Evolutionary conservation across 805 yeast genomes (phyloP).

Genomic region (Wickerhamiella sergipiensis): DNA sequence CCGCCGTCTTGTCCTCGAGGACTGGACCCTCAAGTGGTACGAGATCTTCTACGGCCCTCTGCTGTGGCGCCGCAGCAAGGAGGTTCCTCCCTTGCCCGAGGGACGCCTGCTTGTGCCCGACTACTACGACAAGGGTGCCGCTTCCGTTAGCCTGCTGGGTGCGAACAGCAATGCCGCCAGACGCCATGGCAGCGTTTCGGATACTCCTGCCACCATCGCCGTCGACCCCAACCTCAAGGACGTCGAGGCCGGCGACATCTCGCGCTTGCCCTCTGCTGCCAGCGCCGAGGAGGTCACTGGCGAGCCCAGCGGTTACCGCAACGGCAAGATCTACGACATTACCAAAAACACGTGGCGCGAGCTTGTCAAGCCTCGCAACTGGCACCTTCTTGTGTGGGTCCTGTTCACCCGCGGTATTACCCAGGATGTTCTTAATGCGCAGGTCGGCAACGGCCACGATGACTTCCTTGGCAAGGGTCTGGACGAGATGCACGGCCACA

Average conservation of each 20-base stretch:
- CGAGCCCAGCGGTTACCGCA: constrained; percentile 20
- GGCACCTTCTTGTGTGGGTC: constrained; percentile 41
- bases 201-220: constrained; percentile 1
- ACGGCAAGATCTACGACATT: constrained; percentile 18
- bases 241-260: constrained; percentile 1
- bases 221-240: constrained; percentile 4
- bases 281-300: constrained; percentile 4
- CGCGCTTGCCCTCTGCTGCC: constrained; percentile 3
- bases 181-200: background rate
- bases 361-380: constrained; percentile 33
- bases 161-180: background rate
- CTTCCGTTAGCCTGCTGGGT: constrained; percentile 2
- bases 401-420: constrained; percentile 45
- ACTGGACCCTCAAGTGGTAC: constrained; percentile 51
- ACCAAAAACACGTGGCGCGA: constrained; percentile 10
- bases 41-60: constrained; percentile 47
- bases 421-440: constrained; percentile 42
- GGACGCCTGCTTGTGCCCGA: constrained; percentile 44
- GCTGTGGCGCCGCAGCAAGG: constrained; percentile 38
- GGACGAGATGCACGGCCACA: constrained; percentile 37
- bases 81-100: constrained; percentile 54
- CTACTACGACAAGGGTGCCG: constrained; percentile 33
- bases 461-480: constrained; percentile 36
- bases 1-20: constrained; percentile 46
- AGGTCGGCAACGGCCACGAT: constrained; percentile 10